phyloP scores from a whole-genome alignment of 1,139 yeast species.

The Sugiyamaella neomexicana region DNA sequence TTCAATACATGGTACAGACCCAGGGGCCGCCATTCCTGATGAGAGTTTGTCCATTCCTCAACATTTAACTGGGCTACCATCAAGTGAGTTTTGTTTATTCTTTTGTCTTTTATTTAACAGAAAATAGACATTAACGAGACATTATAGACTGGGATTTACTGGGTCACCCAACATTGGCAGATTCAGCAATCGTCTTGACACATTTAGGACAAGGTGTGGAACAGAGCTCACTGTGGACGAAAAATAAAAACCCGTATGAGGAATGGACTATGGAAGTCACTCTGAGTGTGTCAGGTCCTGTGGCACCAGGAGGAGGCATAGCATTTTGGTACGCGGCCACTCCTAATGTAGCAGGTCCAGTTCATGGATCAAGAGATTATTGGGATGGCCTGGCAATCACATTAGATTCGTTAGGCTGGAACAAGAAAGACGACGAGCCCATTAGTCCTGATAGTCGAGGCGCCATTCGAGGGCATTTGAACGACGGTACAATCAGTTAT shows the following conservation, averaged over 20 bases:
- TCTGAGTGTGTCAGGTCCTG: conserved; percentile 38
- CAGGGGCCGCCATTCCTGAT: conserved; percentile 7
- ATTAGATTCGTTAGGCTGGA: conserved; percentile 37
- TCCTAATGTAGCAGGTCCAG: conserved; percentile 37
- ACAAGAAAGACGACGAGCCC: conserved; percentile 14
- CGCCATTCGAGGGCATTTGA: conserved; percentile 43
- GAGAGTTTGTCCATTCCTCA: conserved; percentile 10
- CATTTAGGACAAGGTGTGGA: conserved; percentile 4
- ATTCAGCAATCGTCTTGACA: conserved; percentile 8
- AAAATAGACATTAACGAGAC: background rate
- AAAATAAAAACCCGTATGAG: conserved; percentile 31
- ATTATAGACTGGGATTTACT: conserved; percentile 8
- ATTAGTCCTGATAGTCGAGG: conserved; percentile 32
- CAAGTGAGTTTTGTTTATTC: conserved; percentile 1
- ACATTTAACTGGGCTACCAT: conserved; percentile 14
- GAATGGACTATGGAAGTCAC: conserved; percentile 42
- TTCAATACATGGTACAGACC: conserved; percentile 4
- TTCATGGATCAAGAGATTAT: conserved; percentile 41
- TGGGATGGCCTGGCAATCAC: conserved; percentile 46
- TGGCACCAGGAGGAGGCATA: conserved; percentile 40
- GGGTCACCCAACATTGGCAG: conserved; percentile 11
- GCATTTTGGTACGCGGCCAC: conserved; percentile 42
- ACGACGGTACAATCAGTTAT: conserved; percentile 39
- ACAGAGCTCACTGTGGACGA: conserved; percentile 37
- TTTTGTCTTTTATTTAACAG: background rate